Percentiles rank a stretch among this genome's conserved stretches.
phyloP scores from a whole-genome alignment of 805 yeast genomes.

The Nakazawaea ambrosiae region DNA sequence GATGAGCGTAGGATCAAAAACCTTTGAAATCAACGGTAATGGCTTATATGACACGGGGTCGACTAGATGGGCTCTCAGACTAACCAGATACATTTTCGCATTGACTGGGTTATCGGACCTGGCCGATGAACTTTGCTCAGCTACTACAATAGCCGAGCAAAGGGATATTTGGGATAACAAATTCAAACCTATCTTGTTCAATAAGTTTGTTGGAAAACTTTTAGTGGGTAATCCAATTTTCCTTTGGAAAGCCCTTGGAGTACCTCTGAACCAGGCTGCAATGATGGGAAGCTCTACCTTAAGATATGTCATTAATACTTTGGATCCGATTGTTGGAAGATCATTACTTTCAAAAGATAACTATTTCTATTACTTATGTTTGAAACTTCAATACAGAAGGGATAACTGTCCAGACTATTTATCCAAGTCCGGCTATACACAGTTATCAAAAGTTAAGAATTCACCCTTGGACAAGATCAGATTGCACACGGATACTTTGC shows the following conservation, averaged over 20 bases:
- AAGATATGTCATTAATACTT: constrained; percentile 67
- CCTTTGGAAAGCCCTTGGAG: constrained; percentile 87
- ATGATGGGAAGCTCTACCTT: constrained; percentile 71
- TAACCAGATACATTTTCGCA: constrained; percentile 55
- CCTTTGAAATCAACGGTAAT: constrained; percentile 46
- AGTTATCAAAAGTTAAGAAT: constrained; percentile 31
- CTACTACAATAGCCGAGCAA: constrained; percentile 58
- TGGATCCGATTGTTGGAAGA: constrained; percentile 65
- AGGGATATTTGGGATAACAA: constrained; percentile 51
- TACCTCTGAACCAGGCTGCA: constrained; percentile 76
- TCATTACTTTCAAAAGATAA: constrained; percentile 64
- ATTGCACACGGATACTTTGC: constrained; percentile 72
- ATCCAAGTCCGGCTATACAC: constrained; percentile 48
- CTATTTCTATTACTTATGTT: constrained; percentile 68
- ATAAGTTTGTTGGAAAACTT: constrained; percentile 58
- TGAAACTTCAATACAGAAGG: constrained; percentile 53
- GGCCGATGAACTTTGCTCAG: constrained; percentile 48
- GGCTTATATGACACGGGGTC: constrained; percentile 81
- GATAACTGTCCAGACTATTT: constrained; percentile 73
- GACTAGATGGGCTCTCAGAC: constrained; percentile 77
- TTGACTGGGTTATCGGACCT: constrained; percentile 44
- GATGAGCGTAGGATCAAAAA: constrained; percentile 53
- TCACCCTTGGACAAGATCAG: constrained; percentile 65
- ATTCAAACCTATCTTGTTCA: constrained; percentile 64
- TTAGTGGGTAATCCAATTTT: constrained; percentile 80